Evolutionary conservation across 140 eudicot genomes (phyloP).

Genomic region (Flaveria floridana): DNA sequence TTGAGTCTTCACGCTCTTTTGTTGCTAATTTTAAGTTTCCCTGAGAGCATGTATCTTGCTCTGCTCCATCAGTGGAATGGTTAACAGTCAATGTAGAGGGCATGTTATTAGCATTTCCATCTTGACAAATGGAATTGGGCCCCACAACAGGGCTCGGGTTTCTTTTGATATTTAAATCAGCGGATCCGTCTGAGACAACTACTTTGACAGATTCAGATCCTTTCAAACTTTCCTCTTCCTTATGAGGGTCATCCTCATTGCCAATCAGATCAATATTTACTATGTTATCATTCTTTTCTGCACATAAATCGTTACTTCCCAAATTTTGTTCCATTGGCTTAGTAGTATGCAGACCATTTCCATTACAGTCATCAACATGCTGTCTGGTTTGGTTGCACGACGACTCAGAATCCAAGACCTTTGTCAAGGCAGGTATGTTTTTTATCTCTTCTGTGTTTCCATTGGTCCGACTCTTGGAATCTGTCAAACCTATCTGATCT

Average conservation of each 20-base stretch:
- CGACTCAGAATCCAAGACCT: constrained; percentile 67
- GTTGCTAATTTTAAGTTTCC: constrained; percentile 28
- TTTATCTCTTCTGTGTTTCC: constrained; percentile 43
- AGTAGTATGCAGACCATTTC: constrained; percentile 40
- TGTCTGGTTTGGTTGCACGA: constrained; percentile 50
- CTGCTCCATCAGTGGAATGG: constrained; percentile 37
- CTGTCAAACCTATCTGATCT: constrained; percentile 40
- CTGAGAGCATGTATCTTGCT: constrained; percentile 42
- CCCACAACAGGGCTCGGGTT: constrained; percentile 26
- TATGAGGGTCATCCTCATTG: constrained; percentile 36
- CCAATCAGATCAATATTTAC: constrained; percentile 25
- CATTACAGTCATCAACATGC: constrained; percentile 51
- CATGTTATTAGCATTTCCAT: constrained; percentile 32
- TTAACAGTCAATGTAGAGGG: constrained; percentile 36
- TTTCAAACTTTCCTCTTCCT: constrained; percentile 37
- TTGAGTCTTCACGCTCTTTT: constrained; percentile 64
- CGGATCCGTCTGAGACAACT: constrained; percentile 20
- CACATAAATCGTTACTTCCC: constrained; percentile 33
- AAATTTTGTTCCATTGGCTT: constrained; percentile 42
- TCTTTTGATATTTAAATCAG: constrained; percentile 39
- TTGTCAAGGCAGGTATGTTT: constrained; percentile 36
- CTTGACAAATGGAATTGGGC: constrained; percentile 26
- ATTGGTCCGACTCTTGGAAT: constrained; percentile 41
- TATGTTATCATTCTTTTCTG: constrained; percentile 39
- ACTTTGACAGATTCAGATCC: constrained; percentile 35